phyloP scores from a whole-genome alignment of 106 monocot species.

The Apostasia shenzhenica region DNA sequence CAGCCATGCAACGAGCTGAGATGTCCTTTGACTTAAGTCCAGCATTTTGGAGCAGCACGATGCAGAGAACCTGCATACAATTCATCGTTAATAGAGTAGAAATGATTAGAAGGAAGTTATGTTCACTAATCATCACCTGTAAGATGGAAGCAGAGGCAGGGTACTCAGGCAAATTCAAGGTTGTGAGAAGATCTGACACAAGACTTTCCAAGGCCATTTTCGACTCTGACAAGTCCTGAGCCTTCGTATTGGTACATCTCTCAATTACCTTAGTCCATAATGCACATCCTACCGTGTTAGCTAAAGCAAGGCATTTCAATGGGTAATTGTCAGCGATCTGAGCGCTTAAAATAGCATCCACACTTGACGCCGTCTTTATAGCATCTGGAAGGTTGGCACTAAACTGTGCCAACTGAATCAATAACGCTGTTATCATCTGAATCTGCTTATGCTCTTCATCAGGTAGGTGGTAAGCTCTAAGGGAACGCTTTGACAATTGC shows the following conservation, averaged over 20 bases:
- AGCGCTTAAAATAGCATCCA: constrained; percentile 47
- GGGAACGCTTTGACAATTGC: constrained; percentile 73
- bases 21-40: constrained; percentile 92
- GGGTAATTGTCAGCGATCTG: constrained; percentile 53
- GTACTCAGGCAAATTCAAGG: constrained; percentile 93
- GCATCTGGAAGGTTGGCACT: constrained; percentile 69
- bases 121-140: constrained; percentile 52
- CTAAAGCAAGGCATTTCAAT: constrained; percentile 56
- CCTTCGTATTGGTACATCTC: constrained; percentile 68
- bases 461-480: constrained; percentile 78
- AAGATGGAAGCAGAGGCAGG: constrained; percentile 88
- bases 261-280: constrained; percentile 95
- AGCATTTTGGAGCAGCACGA: constrained; percentile 88
- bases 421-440: constrained; percentile 93
- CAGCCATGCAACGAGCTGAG: constrained; percentile 72
- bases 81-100: constrained; percentile 8
- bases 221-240: constrained; percentile 74
- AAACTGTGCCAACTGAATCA: constrained; percentile 88
- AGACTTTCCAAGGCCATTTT: constrained; percentile 87
- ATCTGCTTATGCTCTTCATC: constrained; percentile 98
- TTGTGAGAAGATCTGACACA: constrained; percentile 79
- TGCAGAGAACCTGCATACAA: constrained; percentile 76
- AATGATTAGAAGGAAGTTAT: background rate
- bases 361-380: constrained; percentile 29
- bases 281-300: constrained; percentile 62